Conservation (phyloP, 441 rosid species). For the Brassica balearica region DNA sequence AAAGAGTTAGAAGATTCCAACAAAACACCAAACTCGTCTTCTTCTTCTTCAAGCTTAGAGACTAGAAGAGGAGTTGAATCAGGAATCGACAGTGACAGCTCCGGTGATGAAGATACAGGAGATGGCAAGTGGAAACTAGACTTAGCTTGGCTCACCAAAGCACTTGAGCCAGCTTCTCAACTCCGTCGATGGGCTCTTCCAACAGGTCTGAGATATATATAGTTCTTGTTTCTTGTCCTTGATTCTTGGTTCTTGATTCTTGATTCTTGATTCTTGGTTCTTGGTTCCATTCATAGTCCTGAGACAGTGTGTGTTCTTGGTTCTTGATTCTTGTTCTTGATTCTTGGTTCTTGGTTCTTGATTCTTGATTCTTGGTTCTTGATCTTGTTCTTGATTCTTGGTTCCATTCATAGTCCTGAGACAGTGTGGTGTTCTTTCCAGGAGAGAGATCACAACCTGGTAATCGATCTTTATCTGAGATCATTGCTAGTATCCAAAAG, state of each 20-base stretch:
- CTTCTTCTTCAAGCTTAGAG: constrained; percentile 18
- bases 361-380: no score
- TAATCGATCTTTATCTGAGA: constrained; percentile 73
- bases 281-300: background rate
- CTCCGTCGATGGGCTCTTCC: constrained; percentile 77
- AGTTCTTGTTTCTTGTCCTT: background rate
- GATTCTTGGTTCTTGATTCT: no score
- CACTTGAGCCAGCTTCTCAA: constrained; percentile 87
- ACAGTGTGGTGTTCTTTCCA: constrained; percentile 37
- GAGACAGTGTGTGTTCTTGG: background rate
- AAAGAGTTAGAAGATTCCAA: constrained; percentile 41
- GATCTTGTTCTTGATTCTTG: background rate
- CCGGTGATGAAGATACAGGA: constrained; percentile 58
- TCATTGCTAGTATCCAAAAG: constrained; percentile 80
- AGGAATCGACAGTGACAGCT: constrained; percentile 46
- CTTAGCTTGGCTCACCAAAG: constrained; percentile 79
- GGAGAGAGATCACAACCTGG: constrained; percentile 58
- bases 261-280: background rate
- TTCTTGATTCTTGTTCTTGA: no score
- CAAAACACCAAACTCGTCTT: constrained; percentile 35
- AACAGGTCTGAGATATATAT: constrained; percentile 43
- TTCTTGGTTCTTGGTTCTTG: no score
- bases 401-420: constrained; percentile 7
- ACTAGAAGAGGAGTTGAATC: constrained; percentile 31
- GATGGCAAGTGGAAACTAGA: constrained; percentile 75